A percentile compares a stretch with the other conserved stretches of the same genome.
Evolutionary conservation across 768 basidiomycete genomes (phyloP).

Genomic region (Termitomyces sp.): DNA sequence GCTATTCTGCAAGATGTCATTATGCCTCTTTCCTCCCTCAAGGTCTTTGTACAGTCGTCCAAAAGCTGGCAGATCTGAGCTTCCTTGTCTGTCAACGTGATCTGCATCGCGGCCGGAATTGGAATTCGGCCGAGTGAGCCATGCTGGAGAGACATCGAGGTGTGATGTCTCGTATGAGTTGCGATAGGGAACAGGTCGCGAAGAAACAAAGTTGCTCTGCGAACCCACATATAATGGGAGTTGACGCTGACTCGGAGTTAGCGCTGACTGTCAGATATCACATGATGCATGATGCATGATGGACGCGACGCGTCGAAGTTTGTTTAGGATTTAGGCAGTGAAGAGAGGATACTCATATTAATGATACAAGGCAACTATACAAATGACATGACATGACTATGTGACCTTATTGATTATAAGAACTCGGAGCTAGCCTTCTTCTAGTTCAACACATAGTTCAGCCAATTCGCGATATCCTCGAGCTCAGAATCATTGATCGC

Average conservation of each 20-base stretch:
- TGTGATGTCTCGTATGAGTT: neutral
- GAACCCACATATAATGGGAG: slow-evolving; percentile 7
- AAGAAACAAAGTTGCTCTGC: neutral
- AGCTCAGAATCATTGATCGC: neutral
- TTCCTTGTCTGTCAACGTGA: slow-evolving; percentile 69
- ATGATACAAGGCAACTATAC: neutral
- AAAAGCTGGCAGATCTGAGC: slow-evolving; percentile 70
- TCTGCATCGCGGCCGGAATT: slow-evolving; percentile 28
- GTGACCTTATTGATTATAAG: neutral
- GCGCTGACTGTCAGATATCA: too few species aligned
- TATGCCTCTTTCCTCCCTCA: slow-evolving; percentile 50
- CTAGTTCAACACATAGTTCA: neutral
- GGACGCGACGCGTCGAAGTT: too few species aligned
- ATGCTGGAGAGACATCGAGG: slow-evolving; percentile 16
- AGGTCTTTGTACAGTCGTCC: slow-evolving; percentile 66
- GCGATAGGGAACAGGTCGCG: neutral
- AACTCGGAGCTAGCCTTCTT: neutral
- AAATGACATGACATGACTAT: neutral
- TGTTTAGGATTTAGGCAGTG: too few species aligned
- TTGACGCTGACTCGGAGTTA: too few species aligned
- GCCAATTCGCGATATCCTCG: neutral
- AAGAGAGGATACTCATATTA: too few species aligned
- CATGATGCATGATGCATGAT: too few species aligned
- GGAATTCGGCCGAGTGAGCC: slow-evolving; percentile 13
- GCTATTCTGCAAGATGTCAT: slow-evolving; percentile 82